Percentiles rank a stretch among this genome's conserved stretches.
Conservation (phyloP, 2,329 filamentous ascomycete species). For the Cercospora sojina region DNA sequence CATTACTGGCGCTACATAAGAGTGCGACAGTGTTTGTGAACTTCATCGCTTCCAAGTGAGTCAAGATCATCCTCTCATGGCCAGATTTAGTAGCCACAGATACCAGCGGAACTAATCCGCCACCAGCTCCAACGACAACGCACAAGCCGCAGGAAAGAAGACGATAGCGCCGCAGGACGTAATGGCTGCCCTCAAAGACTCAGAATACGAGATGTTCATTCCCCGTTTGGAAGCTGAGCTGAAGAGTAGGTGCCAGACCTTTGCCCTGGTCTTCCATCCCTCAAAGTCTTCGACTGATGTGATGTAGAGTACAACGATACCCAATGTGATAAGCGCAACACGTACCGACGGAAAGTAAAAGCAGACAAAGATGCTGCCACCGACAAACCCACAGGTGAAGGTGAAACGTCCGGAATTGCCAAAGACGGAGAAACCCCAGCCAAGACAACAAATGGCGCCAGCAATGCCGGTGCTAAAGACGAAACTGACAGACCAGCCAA, state of each 20-base stretch:
- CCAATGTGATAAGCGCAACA: constrained; percentile 71
- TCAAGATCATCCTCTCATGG: constrained; percentile 23
- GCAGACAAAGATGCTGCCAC: constrained; percentile 55
- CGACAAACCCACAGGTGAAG: constrained; percentile 17
- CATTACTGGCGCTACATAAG: constrained; percentile 74
- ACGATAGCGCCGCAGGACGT: constrained; percentile 75
- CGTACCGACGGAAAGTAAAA: constrained; percentile 67
- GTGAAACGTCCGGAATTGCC: constrained; percentile 13
- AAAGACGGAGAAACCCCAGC: constrained; percentile 20
- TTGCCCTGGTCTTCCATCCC: background rate
- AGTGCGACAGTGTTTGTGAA: constrained; percentile 82
- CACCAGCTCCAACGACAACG: constrained; percentile 69
- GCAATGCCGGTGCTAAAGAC: constrained; percentile 35
- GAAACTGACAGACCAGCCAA: constrained; percentile 52
- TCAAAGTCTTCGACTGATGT: constrained; percentile 13
- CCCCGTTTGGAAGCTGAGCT: constrained; percentile 72
- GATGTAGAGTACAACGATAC: constrained; percentile 67
- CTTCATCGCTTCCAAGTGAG: constrained; percentile 73
- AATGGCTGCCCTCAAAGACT: constrained; percentile 72
- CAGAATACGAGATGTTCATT: constrained; percentile 72
- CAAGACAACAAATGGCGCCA: constrained; percentile 17
- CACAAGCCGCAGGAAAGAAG: constrained; percentile 67
- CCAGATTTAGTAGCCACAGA: background rate
- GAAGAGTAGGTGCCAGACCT: constrained; percentile 56
- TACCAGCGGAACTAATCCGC: constrained; percentile 10